Conservation (phyloP, 2,329 filamentous ascomycete species). For the Paramyrothecium sp. region DNA sequence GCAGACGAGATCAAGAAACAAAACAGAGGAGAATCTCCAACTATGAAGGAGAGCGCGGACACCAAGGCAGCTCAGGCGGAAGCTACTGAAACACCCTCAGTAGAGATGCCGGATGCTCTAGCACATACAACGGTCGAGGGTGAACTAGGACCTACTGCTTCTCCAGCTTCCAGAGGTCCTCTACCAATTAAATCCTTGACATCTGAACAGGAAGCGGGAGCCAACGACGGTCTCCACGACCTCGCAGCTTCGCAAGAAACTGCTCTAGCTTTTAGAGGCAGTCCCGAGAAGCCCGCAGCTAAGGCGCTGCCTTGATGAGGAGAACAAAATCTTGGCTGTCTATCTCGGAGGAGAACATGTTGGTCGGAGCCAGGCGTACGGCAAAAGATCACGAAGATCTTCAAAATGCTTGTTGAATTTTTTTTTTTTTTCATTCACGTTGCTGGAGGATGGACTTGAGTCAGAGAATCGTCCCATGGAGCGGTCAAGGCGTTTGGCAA, state of each 20-base stretch:
- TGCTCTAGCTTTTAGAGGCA: constrained; percentile 58
- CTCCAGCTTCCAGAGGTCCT: too few relatives aligned
- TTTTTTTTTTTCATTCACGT: too few relatives aligned
- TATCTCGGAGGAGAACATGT: not conserved
- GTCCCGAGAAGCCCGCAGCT: constrained; percentile 52
- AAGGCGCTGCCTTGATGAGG: not conserved
- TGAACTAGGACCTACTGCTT: too few relatives aligned
- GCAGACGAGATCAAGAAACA: constrained; percentile 7
- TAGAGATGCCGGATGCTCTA: constrained; percentile 25
- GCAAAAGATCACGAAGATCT: too few relatives aligned
- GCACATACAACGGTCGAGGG: constrained; percentile 4
- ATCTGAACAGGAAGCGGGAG: too few relatives aligned
- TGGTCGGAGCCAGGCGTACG: too few relatives aligned
- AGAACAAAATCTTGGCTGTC: constrained; percentile 6
- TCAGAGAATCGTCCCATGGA: too few relatives aligned
- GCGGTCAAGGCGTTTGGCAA: too few relatives aligned
- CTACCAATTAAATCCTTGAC: too few relatives aligned
- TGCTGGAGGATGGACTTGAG: too few relatives aligned
- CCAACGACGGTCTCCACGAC: not conserved
- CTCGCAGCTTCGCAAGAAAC: constrained; percentile 31
- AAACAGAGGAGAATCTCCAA: not conserved
- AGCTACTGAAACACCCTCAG: constrained; percentile 9
- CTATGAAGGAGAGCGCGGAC: too few relatives aligned
- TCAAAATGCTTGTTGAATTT: too few relatives aligned
- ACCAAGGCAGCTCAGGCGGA: not conserved